Base-by-base conservation (phyloP, 2,329 filamentous ascomycete genomes). In the Acrocalymma vagum region DNA sequence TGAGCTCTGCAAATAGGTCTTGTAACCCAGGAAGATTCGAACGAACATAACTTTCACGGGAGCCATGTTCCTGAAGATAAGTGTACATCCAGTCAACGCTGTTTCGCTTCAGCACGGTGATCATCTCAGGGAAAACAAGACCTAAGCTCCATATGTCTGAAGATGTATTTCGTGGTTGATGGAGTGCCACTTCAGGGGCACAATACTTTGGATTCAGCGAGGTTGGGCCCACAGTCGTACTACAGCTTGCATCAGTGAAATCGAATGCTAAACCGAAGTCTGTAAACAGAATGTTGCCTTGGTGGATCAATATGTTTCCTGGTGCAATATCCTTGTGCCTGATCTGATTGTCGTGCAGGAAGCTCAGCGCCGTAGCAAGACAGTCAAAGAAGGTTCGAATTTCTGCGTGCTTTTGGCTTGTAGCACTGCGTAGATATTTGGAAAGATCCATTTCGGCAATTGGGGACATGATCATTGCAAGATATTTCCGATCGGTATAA, bases 301-400 rank as follows among this genome's bases (percentile, higher is more conserved):
- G n/a, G 10, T 57, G 21, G 11, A 65, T 46, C 7, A 67, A 48
- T 20, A 67, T 65, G 24, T 66, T 69, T 7, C 27, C 23, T 10
- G 63, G 62, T 33, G 65, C 66, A 29, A 67, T 62, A 34, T 65
- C 62, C 38, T 59, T 64, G 32, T 68, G 59, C 16, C 59, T 45
- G 13, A 63, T 46, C 4, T 49, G 46, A 17, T 51, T 38, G 4
- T 65, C 32, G 34, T 65, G 62, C 8, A 65, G 38, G 40, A 56
- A 65, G 13, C 42, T 32, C 5, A 67, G 45, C 45, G 20, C 54
- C 55, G 14, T 32, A 31, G 40, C 51, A 8, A 68, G 46, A 31
- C 62, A 64, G 24, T 55, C 60, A 47, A 65, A 65, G 38, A 57
- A 64, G 11, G 45, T 28, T 27, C 25, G 31, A 5, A 34, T 13